Conservation (phyloP, 202 grass and related monocot species). For the Saccharum hybrid region DNA sequence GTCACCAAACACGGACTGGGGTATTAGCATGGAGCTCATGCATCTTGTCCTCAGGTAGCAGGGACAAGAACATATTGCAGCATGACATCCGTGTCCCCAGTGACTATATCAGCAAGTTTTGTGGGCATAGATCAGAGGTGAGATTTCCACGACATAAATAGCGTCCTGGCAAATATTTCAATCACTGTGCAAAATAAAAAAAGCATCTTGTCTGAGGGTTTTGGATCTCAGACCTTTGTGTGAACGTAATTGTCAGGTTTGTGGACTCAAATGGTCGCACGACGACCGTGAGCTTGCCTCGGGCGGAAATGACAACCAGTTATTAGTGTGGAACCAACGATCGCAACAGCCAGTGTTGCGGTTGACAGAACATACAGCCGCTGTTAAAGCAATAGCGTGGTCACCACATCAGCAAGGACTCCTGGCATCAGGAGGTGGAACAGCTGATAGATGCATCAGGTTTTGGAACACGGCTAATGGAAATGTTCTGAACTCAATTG, state of each 20-base stretch:
- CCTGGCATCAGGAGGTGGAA: conserved; percentile 91
- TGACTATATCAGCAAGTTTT: conserved; percentile 80
- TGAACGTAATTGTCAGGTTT: conserved; percentile 59
- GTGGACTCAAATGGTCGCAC: conserved; percentile 97
- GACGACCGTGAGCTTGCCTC: conserved; percentile 95
- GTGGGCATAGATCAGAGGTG: conserved; percentile 94
- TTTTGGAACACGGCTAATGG: conserved; percentile 94
- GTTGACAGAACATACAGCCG: conserved; percentile 86
- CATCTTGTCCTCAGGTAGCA: conserved; percentile 92
- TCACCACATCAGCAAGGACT: conserved; percentile 91
- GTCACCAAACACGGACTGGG: conserved; percentile 78
- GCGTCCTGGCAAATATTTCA: conserved; percentile 16
- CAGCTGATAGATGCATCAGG: conserved; percentile 86
- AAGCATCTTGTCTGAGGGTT: neutral
- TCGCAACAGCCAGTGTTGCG: conserved; percentile 77
- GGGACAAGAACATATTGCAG: conserved; percentile 93
- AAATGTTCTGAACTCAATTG: conserved; percentile 83
- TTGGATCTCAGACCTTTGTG: neutral
- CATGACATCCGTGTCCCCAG: conserved; percentile 78
- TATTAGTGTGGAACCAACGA: conserved; percentile 92
- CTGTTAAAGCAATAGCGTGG: conserved; percentile 96
- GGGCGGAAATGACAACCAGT: conserved; percentile 96
- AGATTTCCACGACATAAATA: conserved; percentile 20
- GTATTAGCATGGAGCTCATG: conserved; percentile 86
- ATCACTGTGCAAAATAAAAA: neutral